Conservation (phyloP, 768 basidiomycete genomes). For the Lactarius deliciosus region DNA sequence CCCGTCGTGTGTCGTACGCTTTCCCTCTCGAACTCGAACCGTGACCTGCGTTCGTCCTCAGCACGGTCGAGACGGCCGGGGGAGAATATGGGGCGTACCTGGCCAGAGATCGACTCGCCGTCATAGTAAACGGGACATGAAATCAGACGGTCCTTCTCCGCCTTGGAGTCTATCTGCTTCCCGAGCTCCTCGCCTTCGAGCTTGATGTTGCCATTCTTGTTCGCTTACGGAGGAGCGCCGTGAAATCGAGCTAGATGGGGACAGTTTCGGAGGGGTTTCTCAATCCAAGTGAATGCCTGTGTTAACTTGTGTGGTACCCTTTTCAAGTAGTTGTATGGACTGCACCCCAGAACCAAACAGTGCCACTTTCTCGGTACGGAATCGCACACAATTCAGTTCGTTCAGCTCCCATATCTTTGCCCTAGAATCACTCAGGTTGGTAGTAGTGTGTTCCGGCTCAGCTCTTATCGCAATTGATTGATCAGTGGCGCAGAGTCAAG, state of each 20-base stretch:
- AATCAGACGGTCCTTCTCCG: constrained; percentile 80
- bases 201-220: constrained; percentile 49
- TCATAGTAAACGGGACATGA: constrained; percentile 60
- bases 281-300: not conserved
- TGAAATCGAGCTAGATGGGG: constrained; percentile 50
- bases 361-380: not conserved
- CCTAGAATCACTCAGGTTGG: too few species aligned
- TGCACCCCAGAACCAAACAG: constrained; percentile 34
- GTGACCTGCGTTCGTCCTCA: constrained; percentile 52
- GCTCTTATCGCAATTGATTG: too few species aligned
- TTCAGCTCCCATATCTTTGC: too few species aligned
- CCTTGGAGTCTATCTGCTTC: constrained; percentile 87
- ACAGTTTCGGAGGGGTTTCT: constrained; percentile 32
- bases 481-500: too few species aligned
- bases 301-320: too few species aligned
- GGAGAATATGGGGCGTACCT: constrained; percentile 50
- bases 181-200: constrained; percentile 62
- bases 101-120: constrained; percentile 53
- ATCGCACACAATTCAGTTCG: too few species aligned
- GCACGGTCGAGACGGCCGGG: not conserved
- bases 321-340: too few species aligned
- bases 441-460: too few species aligned
- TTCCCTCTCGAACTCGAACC: constrained; percentile 90
- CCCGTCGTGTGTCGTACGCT: constrained; percentile 85
- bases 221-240: constrained; percentile 48